Base-by-base conservation (phyloP, 2,329 filamentous ascomycete genomes). In the Penicillium frequentans region DNA sequence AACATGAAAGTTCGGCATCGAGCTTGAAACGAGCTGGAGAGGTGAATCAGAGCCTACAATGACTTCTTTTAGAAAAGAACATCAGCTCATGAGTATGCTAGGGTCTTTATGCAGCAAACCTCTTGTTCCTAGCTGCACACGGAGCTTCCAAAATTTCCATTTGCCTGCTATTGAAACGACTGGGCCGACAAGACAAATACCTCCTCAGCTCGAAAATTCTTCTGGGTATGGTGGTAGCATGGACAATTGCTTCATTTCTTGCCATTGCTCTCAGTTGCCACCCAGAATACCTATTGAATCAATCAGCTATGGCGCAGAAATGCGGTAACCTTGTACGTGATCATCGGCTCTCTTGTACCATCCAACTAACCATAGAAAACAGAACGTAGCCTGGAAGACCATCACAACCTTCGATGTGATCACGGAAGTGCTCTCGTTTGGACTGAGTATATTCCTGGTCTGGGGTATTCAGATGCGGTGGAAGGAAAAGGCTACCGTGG, bases 341-440 rank as follows among this genome's bases (percentile, higher is more conserved):
- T 16, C 23, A 13, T 3, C 37, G 1, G 21, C 47, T 35, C 19
- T 13, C 13, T 11, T 19, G n/a, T 11, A 6, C 8, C 24, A 11
- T 16, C 26, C n/a, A 5, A 13, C 47, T 49, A 11, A 49, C 31
- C 24, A 23, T 21, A 6, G 3, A 16, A 49, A 5, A 7, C 21
- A 55, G 53, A 48, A 37, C 19, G 42, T 29, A 66, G 56, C 72
- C 45, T 78, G 71, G 76, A 70, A 73, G 60, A 61, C 69, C 3
- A 69, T 77, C 54, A 75, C 75, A 9, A 72, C 64, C 1, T 67
- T 79, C 29, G 76, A 79, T 57, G 63, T 76, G 43, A 54, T 70
- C 7, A 75, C 71, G 11, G 60, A 64, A 21, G 44, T 43, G 3
- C 10, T 59, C 11, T 35, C 60, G 1, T 49, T 64, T 24, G 26